Evolutionary conservation across 1,284 basidiomycete genomes (phyloP), one percentile per base, ranked within the genome.

Genomic region (Microbotryum scabiosae): DNA sequence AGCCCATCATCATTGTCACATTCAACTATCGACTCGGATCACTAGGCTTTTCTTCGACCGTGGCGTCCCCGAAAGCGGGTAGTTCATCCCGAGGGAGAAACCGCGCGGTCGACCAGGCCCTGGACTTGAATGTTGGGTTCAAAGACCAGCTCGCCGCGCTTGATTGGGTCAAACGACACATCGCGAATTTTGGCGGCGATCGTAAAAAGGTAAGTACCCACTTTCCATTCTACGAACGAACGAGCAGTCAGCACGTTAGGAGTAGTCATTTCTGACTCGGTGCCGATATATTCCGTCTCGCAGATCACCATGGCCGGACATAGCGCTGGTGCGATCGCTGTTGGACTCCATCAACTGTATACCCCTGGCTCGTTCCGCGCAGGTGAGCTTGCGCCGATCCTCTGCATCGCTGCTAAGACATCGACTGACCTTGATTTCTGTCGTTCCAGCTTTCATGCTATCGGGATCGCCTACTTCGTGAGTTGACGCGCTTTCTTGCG

Each of bases 261-360:
- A 46, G 18, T 10, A 16, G 20, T 20, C 43, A 30, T 20, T 12
- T 8, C 44, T 30, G 20, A 32, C 30, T 56, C 14, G 36, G 36
- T 12, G 36, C 16, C 3, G 36, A 6, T 16, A 12, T 41, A 10
- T 41, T 41, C 36, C 36, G 14, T 16, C 44, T 28, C 51, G n/a
- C 28, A 54, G 51, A 60, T 68, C 20, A 60, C 59, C 4, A 44
- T 68, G 12, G 66, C 66, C 5, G 66, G 66, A 2, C 66, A 68
- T 16, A 62, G 59, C 43, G 66, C 66, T 20, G 66, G 66, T 3
- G 66, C 66, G 41, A 66, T 68, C 30, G 58, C 59, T 8, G 66
- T 68, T 5, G 66, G 66, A n/a, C n/a, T 68, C 43, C 66, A 68
- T 49, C 62, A 61, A 55, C 46, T 68, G 3, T 68, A 68, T 41